Evolutionary conservation across 495 filamentous ascomycete species (phyloP), one percentile per base, ranked within the genome.

Genomic region (Annulohypoxylon stygium): DNA sequence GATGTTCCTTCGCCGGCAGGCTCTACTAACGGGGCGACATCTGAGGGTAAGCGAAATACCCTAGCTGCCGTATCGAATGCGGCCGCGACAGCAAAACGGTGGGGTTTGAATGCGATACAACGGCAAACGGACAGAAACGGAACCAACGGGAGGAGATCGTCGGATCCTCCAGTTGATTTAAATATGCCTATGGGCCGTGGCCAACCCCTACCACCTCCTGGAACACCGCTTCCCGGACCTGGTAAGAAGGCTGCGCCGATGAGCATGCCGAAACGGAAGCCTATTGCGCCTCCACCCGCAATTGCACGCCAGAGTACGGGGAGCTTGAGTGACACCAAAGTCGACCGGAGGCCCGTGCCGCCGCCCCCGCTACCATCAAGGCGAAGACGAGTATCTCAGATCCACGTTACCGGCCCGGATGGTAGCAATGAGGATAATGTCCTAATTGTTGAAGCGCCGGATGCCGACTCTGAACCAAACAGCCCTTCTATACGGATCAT

Each of bases 1-100:
- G 83, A 86, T 12, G 75, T 65, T 7, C 74, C 71, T 12, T 73
- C 76, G 7, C 69, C 76, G 3, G 47, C 64, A 7, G 26, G 64
- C 4, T 75, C 79, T 4, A 61, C 48, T 1, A 73, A 79, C 7
- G 69, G 61, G 20, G 34, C 67, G 30, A 78, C 76, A 2, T 71
- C 78, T 12, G 77, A 76, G 23, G 50, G 62, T 4, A 87, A 85
- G 70, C 79, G 82, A 11, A 81, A 81, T 50, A 80, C 85, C 2
- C 63, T 89, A 33, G 84, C 88, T 30, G 88, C 91, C 4, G 85
- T 97, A 39, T 88, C 90, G 0, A 90, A 90, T 50, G 93, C 90
- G 3, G 92, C 93, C 14, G 90, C 91, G 4, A 90, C 88, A 11
- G 93, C 94, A 2, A 95, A 91, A 78, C 93, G 92, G 79, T 98